Evolutionary conservation across 768 basidiomycete genomes (phyloP).

Genomic region (Tephrocybe sp.): DNA sequence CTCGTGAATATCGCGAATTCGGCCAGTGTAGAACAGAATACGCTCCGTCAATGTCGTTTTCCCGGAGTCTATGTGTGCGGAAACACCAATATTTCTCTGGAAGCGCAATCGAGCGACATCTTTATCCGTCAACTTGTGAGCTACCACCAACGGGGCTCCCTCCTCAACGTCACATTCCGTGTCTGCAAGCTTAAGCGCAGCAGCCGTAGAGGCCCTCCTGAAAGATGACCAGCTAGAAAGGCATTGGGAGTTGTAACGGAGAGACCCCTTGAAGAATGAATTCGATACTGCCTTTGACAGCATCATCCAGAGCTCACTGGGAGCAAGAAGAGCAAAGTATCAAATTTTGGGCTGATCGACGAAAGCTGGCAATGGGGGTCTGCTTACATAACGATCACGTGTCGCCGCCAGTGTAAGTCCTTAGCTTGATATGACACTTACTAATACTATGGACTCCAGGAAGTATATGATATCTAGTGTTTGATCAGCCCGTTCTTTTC

Average conservation of each 20-base stretch:
- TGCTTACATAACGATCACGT: no score
- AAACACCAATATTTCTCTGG: conserved; percentile 95
- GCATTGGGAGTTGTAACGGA: conserved; percentile 4
- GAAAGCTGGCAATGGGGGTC: no score
- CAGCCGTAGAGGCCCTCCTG: conserved; percentile 42
- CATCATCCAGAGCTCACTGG: conserved; percentile 14
- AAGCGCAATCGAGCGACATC: conserved; percentile 66
- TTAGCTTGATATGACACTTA: no score
- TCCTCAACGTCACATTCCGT: conserved; percentile 7
- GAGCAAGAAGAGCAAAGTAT: neutral
- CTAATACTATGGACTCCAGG: no score
- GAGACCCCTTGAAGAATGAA: conserved; percentile 9
- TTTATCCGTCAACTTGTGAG: conserved; percentile 51
- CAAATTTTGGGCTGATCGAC: neutral
- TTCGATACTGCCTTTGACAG: conserved; percentile 20
- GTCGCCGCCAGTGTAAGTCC: no score
- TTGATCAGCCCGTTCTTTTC: no score
- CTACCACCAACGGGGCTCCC: conserved; percentile 26
- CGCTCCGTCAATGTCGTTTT: conserved; percentile 98
- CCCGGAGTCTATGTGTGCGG: conserved; percentile 93
- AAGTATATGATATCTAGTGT: no score
- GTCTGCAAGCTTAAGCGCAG: conserved; percentile 34
- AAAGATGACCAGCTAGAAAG: conserved; percentile 2
- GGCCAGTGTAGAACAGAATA: conserved; percentile 92
- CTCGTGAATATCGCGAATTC: conserved; percentile 95